A percentile compares a stretch with the other conserved stretches of the same genome.
Evolutionary conservation across 2,329 filamentous ascomycete genomes (phyloP).

Genomic region (Colletotrichum gloeosporioides): DNA sequence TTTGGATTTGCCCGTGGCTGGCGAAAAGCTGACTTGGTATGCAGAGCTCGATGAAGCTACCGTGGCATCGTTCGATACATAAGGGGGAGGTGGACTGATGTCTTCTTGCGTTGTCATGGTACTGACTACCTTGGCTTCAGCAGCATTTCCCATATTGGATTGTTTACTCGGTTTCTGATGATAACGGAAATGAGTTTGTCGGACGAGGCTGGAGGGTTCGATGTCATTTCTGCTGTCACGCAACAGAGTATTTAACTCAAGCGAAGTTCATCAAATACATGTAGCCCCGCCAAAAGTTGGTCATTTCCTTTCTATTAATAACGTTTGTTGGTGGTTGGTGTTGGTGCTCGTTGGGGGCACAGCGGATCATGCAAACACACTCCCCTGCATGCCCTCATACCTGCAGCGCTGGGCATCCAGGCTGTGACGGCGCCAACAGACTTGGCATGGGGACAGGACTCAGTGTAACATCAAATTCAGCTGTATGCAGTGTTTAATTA

Average conservation of each 20-base stretch:
- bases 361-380: background rate
- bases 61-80: background rate
- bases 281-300: no score
- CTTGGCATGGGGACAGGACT: background rate
- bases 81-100: background rate
- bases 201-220: background rate
- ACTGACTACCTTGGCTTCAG: background rate
- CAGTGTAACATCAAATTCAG: background rate
- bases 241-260: background rate
- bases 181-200: background rate
- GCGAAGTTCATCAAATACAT: no score
- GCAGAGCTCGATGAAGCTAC: background rate
- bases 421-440: background rate
- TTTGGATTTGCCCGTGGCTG: background rate
- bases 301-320: background rate
- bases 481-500: background rate
- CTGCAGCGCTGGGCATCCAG: background rate
- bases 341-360: background rate
- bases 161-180: accelerated
- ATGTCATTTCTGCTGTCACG: accelerated
- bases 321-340: background rate
- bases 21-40: background rate
- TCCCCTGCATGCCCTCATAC: background rate
- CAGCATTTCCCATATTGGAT: background rate
- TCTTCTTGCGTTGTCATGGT: background rate